Evolutionary conservation across 192 early-diverging fungal species (phyloP).

Genomic region (Allomyces macrogynus): DNA sequence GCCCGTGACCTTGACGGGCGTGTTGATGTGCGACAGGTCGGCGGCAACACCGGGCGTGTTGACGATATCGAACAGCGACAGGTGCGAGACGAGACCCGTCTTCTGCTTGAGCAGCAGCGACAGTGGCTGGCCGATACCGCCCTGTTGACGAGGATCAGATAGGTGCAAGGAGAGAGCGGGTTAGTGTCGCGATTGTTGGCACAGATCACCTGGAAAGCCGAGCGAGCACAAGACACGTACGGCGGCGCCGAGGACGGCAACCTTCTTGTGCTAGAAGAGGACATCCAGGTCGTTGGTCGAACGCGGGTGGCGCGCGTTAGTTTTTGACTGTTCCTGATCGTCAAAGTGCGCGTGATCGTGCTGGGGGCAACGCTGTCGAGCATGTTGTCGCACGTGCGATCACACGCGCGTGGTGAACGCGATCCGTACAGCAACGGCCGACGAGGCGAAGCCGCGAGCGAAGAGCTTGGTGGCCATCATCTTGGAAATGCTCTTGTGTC

Average conservation of each 20-base stretch:
- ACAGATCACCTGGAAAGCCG: too few relatives aligned
- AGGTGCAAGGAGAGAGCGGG: too few relatives aligned
- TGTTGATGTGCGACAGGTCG: slow-evolving; percentile 86
- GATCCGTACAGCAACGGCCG: neutral
- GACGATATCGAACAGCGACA: slow-evolving; percentile 90
- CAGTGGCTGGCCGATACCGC: slow-evolving; percentile 94
- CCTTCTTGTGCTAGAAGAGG: neutral
- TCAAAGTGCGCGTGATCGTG: neutral
- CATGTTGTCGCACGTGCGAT: neutral
- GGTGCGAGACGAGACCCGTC: slow-evolving; percentile 48
- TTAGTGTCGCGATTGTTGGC: too few relatives aligned
- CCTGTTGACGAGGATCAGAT: slow-evolving; percentile 9
- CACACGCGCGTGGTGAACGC: neutral
- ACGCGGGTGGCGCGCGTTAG: too few relatives aligned
- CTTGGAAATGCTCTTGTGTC: neutral
- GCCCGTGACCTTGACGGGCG: slow-evolving; percentile 48
- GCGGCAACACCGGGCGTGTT: slow-evolving; percentile 93
- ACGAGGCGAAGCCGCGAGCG: neutral
- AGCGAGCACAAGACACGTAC: neutral
- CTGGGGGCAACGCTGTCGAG: neutral
- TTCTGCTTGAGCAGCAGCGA: slow-evolving; percentile 85
- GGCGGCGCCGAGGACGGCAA: neutral
- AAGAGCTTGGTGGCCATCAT: neutral
- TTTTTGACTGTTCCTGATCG: too few relatives aligned
- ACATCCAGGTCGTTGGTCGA: too few relatives aligned